Percentiles rank a stretch among this genome's conserved stretches.
Evolutionary conservation across 2,329 filamentous ascomycete species (phyloP).

Genomic region (Furcasterigmium furcatum): DNA sequence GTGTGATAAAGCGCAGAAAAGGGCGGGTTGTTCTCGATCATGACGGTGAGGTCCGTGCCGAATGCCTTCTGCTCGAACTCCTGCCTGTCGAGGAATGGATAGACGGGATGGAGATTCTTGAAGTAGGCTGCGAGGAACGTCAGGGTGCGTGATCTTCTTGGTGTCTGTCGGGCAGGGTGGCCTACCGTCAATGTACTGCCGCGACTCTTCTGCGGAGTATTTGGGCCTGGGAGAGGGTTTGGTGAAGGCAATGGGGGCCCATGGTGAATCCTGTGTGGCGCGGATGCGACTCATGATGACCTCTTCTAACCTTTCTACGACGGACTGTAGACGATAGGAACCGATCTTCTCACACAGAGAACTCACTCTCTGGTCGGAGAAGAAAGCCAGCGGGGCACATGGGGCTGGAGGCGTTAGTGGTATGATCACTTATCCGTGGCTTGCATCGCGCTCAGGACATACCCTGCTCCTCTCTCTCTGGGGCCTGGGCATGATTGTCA

Average conservation of each 20-base stretch:
- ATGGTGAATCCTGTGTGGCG: neutral
- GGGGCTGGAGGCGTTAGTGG: too few relatives aligned
- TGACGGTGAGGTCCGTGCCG: neutral
- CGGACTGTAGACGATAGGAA: conserved; percentile 7
- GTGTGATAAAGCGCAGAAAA: conserved; percentile 30
- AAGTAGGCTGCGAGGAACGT: conserved; percentile 25
- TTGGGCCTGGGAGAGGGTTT: conserved; percentile 2
- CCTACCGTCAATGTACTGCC: neutral
- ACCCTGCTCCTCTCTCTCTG: too few relatives aligned
- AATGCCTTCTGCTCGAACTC: conserved; percentile 7
- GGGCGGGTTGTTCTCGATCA: conserved; percentile 6
- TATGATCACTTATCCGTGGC: too few relatives aligned
- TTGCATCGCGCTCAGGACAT: too few relatives aligned
- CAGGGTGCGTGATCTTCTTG: neutral
- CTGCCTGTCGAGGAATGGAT: conserved; percentile 28
- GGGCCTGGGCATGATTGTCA: too few relatives aligned
- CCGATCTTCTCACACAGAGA: conserved; percentile 17
- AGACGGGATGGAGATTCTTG: conserved; percentile 27
- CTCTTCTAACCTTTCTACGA: conserved; percentile 13
- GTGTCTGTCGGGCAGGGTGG: neutral
- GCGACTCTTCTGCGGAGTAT: neutral
- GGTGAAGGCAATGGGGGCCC: neutral
- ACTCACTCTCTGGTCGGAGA: conserved; percentile 25
- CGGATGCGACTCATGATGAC: conserved; percentile 4
- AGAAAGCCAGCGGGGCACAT: conserved; percentile 21